Base-by-base conservation (phyloP, 768 basidiomycete genomes). In the Leucogyrophana mollusca region DNA sequence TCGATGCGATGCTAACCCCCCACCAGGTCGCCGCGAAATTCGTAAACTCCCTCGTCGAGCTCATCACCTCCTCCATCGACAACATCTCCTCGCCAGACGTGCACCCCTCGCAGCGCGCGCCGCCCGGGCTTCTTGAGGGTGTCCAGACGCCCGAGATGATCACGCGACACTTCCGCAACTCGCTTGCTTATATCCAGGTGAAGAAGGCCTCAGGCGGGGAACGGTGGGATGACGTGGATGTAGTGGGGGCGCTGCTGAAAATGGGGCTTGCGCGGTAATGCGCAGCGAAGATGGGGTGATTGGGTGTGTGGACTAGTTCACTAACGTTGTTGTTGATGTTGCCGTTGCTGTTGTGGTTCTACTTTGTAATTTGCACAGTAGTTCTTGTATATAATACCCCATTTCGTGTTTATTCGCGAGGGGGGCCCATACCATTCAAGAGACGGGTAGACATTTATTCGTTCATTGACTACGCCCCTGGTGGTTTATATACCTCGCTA, bases 81-180 rank as follows among this genome's bases (percentile, higher is more conserved):
- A 83, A 80, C 52, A 90, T 97, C 56, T 79, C 86, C 30, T 87
- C 88, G 1, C 83, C 87, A 14, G 50, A 57, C 0, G 81, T 93
- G 2, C 92, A 95, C 57, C 90, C 93, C 0, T 85, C 90, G 0
- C 85, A 91, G 55, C 84, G 91, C 20, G 89, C 90, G 20, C 87
- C 89, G 2, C 85, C 89, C 5, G 94, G 94, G 16, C 76, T 94
- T 30, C 82, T 98, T 49, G 96, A 98, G 59, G 92, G 91, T 9
- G 87, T 93, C 0, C 86, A 93, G 52, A 87, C 90, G 4, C 90
- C 93, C 10, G 94, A 96, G 36, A 91, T 94, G 86, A 96, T 98
- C 54, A 76, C 79, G 1, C 77, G 90, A 40, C 96, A 99, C 69
- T 98, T 98, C 77, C 78, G 83, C 45, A 97, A 95, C 66, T 93